Percentiles rank a stretch among this genome's conserved stretches.
Evolutionary conservation across 805 yeast genomes (phyloP).

Genomic region (Candida schatavii): DNA sequence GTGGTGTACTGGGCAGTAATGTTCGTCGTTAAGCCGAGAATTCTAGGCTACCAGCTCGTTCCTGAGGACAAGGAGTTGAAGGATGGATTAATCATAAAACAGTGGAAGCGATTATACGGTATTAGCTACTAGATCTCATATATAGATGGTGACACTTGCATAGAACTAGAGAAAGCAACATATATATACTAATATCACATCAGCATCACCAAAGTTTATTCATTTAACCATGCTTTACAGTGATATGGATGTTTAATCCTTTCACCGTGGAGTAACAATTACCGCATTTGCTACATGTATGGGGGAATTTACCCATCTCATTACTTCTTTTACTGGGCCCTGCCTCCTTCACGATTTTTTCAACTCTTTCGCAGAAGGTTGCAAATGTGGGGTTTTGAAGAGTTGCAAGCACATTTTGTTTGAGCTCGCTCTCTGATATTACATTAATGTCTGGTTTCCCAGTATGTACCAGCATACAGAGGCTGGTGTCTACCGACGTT

Average conservation of each 20-base stretch:
- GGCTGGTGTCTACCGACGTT: background rate
- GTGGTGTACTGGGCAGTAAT: conserved; percentile 53
- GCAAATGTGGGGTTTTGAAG: conserved; percentile 2
- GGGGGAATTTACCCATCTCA: no score
- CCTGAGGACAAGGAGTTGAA: conserved; percentile 39
- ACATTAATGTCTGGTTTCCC: background rate
- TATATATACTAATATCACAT: background rate
- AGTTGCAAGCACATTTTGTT: background rate
- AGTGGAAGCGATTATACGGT: conserved; percentile 46
- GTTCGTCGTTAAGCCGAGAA: conserved; percentile 48
- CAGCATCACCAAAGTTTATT: background rate
- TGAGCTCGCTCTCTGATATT: background rate
- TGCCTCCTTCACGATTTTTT: background rate
- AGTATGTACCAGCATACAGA: background rate
- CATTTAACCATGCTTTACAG: background rate
- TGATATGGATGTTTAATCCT: background rate
- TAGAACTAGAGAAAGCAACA: background rate
- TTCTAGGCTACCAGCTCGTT: conserved; percentile 44
- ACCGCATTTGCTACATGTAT: no score
- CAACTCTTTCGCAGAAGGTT: conserved; percentile 1
- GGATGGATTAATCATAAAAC: conserved; percentile 58
- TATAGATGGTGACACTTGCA: background rate
- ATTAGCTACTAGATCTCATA: background rate
- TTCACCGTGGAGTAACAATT: no score
- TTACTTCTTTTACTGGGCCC: no score